phyloP scores from a whole-genome alignment of 805 yeast genomes.

The Saccharomycopsis malanga region DNA sequence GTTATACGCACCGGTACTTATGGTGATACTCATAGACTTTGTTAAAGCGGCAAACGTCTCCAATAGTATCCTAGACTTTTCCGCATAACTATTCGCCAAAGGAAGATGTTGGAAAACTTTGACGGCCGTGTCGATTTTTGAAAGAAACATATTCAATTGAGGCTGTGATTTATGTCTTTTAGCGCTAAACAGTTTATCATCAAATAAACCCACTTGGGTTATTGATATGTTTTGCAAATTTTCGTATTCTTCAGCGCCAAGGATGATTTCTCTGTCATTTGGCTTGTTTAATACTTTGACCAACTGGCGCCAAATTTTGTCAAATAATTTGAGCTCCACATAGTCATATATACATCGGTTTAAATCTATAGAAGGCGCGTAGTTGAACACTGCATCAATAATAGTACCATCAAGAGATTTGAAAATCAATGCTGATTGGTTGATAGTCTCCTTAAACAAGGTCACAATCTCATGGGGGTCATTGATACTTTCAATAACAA shows the following conservation, averaged over 20 bases:
- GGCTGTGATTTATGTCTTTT: slow-evolving; percentile 27
- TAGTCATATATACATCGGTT: slow-evolving; percentile 56
- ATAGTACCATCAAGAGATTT: slow-evolving; percentile 23
- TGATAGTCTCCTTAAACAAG: slow-evolving; percentile 25
- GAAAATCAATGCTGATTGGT: slow-evolving; percentile 27
- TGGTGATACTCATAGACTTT: slow-evolving; percentile 7
- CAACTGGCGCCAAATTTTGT: slow-evolving; percentile 53
- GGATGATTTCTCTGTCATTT: background rate
- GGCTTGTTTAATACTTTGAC: slow-evolving; percentile 23
- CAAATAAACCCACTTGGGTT: slow-evolving; percentile 38
- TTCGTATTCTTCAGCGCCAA: no score
- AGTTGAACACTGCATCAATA: slow-evolving; percentile 25
- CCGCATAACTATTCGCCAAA: slow-evolving; percentile 39
- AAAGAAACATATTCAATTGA: slow-evolving; percentile 29
- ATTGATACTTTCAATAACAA: slow-evolving; percentile 30
- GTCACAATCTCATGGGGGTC: slow-evolving; percentile 26
- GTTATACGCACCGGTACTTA: slow-evolving; percentile 15
- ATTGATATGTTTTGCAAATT: slow-evolving; percentile 31
- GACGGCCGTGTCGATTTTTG: slow-evolving; percentile 45
- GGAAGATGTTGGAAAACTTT: slow-evolving; percentile 42
- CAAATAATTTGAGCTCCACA: slow-evolving; percentile 63
- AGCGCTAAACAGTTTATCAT: slow-evolving; percentile 26
- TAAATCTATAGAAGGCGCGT: slow-evolving; percentile 38
- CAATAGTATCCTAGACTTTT: slow-evolving; percentile 43
- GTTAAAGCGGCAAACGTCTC: slow-evolving; percentile 50